phyloP scores from a whole-genome alignment of 805 yeast species.

The Ogataea ganodermae region DNA sequence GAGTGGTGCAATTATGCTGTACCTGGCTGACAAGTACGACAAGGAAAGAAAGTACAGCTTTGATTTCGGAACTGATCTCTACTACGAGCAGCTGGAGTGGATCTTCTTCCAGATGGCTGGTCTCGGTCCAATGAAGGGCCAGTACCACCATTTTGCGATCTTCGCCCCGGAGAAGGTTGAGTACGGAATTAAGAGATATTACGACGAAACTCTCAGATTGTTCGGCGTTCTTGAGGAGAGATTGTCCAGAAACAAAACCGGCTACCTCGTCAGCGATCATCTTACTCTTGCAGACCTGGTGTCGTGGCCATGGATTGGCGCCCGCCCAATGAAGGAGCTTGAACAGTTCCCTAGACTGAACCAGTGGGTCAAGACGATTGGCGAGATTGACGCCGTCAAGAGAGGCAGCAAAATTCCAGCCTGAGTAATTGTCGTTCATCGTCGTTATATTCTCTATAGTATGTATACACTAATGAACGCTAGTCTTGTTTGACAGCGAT shows the following conservation, averaged over 20 bases:
- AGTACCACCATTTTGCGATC: constrained; percentile 48
- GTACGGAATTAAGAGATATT: constrained; percentile 55
- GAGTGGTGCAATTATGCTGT: constrained; percentile 62
- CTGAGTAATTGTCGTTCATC: constrained; percentile 3
- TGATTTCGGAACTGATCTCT: constrained; percentile 40
- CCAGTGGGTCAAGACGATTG: constrained; percentile 43
- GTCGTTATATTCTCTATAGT: neutral
- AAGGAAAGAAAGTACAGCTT: constrained; percentile 49
- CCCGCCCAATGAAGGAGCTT: constrained; percentile 33
- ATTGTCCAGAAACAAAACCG: constrained; percentile 47
- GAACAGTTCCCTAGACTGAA: constrained; percentile 41
- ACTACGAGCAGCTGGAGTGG: constrained; percentile 57
- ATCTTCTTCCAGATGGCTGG: constrained; percentile 59
- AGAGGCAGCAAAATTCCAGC: constrained; percentile 30
- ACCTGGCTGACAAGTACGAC: constrained; percentile 63
- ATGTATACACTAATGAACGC: neutral
- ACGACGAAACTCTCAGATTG: constrained; percentile 52
- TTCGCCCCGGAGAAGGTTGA: constrained; percentile 53
- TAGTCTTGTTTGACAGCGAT: constrained; percentile 7
- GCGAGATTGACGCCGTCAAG: constrained; percentile 36
- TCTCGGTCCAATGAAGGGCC: constrained; percentile 66
- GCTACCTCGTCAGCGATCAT: constrained; percentile 62
- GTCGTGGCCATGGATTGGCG: constrained; percentile 47
- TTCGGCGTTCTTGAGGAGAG: constrained; percentile 55
- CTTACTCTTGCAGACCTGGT: constrained; percentile 61